These are phyloP conservation scores for Flagelloscypha sp. DNA, from an alignment of 768 basidiomycete species.

Conservation along the genomic window DNA sequence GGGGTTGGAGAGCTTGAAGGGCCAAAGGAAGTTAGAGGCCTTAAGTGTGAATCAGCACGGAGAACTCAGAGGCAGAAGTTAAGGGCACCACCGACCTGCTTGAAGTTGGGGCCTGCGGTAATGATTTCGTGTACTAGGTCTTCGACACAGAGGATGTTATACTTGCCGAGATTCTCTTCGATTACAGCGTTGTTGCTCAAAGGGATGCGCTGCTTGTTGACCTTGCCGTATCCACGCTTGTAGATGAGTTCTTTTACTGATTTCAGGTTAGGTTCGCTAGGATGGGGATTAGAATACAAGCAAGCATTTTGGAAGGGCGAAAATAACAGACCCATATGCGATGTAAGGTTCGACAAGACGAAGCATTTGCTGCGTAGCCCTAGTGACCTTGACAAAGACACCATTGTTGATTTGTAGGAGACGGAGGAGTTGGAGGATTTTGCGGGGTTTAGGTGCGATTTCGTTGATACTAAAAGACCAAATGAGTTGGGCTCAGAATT, in stretches of 20 bases:
- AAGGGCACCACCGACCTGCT: conserved; percentile 68
- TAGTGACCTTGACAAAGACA: conserved; percentile 95
- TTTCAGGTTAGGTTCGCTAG: conserved; percentile 92
- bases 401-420: conserved; percentile 99
- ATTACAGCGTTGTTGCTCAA: conserved; percentile 91
- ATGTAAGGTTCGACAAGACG: conserved; percentile 96
- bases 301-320: background rate
- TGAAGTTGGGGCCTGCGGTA: conserved; percentile 97
- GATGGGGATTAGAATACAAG: background rate
- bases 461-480: conserved; percentile 84
- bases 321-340: conserved; percentile 75
- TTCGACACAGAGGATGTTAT: conserved; percentile 93
- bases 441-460: conserved; percentile 98
- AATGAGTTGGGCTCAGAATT: conserved; percentile 7
- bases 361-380: conserved; percentile 96
- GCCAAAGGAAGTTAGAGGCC: conserved; percentile 97
- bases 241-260: conserved; percentile 95
- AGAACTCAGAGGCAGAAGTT: background rate
- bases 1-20: conserved; percentile 99
- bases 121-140: conserved; percentile 96
- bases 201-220: conserved; percentile 95
- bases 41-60: conserved; percentile 18
- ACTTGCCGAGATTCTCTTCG: conserved; percentile 83
- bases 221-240: conserved; percentile 99
- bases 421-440: conserved; percentile 97